These are phyloP conservation scores for Puccinellia tenuiflora DNA, from an alignment of 176 grass and related monocot species.

Conservation along the genomic window DNA sequence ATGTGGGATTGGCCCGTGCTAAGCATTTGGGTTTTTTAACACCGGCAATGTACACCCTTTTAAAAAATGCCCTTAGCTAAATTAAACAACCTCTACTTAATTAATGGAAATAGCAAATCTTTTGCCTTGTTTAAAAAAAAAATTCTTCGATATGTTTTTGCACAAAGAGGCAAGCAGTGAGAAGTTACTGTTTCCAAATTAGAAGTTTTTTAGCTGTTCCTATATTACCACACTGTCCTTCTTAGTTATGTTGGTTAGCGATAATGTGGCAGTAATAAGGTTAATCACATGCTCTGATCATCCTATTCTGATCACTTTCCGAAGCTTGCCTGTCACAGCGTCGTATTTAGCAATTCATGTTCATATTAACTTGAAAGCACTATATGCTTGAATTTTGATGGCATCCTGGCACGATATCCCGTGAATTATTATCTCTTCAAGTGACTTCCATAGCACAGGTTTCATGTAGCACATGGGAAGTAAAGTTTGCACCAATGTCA, in stretches of 20 bases:
- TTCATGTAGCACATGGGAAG: neutral
- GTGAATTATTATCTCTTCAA: neutral
- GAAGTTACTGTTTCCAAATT: neutral
- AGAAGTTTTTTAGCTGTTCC: neutral
- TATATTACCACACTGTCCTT: neutral
- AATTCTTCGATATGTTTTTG: neutral
- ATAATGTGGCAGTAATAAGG: neutral
- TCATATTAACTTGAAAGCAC: neutral
- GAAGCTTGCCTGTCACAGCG: neutral
- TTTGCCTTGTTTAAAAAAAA: neutral
- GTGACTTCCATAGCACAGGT: neutral
- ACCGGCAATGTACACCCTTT: neutral
- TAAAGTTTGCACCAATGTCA: neutral
- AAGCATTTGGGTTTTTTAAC: neutral
- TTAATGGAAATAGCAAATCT: neutral
- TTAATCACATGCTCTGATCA: neutral
- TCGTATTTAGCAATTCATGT: neutral
- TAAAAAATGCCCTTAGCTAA: neutral
- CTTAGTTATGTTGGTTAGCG: neutral
- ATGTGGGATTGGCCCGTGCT: neutral
- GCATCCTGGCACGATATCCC: neutral
- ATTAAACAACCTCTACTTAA: neutral
- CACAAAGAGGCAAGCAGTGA: neutral
- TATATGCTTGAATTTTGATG: neutral
- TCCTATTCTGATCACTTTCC: neutral